phyloP scores from a whole-genome alignment of 768 basidiomycete species.

The Agrocybe pediades region DNA sequence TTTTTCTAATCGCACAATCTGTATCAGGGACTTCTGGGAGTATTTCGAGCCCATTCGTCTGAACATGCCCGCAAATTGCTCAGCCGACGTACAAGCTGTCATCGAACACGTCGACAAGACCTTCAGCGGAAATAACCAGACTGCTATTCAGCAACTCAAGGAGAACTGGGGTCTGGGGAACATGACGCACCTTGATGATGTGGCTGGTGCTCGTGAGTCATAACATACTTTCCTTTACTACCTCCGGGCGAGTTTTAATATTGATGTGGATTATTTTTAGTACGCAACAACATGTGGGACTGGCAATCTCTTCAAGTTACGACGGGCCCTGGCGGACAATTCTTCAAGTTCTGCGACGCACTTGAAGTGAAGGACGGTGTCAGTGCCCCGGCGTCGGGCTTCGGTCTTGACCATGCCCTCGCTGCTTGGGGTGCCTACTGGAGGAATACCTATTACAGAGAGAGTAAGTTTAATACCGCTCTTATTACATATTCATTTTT shows the following conservation, averaged over 20 bases:
- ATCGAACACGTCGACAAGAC: conserved; percentile 62
- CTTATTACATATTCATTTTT: background rate
- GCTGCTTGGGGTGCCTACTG: conserved; percentile 63
- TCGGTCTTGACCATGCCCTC: conserved; percentile 65
- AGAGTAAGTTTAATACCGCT: conserved; percentile 37
- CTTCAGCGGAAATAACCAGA: conserved; percentile 43
- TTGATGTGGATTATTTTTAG: conserved; percentile 30
- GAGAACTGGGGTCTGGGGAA: conserved; percentile 57
- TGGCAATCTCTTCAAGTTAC: conserved; percentile 67
- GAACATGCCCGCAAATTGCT: conserved; percentile 74
- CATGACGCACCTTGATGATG: conserved; percentile 66
- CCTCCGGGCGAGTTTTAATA: background rate
- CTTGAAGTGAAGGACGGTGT: conserved; percentile 65
- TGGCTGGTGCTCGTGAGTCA: conserved; percentile 54
- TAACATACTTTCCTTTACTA: background rate
- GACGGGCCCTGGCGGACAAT: conserved; percentile 43
- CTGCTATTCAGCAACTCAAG: conserved; percentile 56
- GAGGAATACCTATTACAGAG: conserved; percentile 45
- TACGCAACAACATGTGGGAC: conserved; percentile 61
- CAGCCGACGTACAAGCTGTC: conserved; percentile 67
- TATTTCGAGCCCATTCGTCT: conserved; percentile 75
- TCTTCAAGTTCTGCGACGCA: conserved; percentile 68
- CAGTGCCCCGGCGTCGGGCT: conserved; percentile 51
- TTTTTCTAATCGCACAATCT: background rate
- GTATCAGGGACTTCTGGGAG: conserved; percentile 58